These are phyloP conservation scores for Gossypium longicalyx DNA, from an alignment of 345 rosid genomes.

Conservation along the genomic window DNA sequence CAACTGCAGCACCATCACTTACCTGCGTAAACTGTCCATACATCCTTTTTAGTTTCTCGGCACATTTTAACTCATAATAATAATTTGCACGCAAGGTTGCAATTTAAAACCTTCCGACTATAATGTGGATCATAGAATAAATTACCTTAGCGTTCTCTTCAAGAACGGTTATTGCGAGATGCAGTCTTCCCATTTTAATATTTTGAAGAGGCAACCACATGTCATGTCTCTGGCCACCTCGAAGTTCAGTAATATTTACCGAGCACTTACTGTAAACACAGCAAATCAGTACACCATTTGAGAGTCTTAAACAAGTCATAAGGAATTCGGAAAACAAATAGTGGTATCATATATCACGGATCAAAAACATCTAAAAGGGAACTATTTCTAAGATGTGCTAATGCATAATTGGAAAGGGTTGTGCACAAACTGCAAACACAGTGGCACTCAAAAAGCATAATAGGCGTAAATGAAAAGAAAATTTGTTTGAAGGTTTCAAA, in stretches of 20 bases:
- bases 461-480: neutral
- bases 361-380: neutral
- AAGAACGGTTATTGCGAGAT: constrained; percentile 62
- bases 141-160: constrained; percentile 54
- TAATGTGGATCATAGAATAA: constrained; percentile 9
- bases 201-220: constrained; percentile 88
- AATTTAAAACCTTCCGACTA: neutral
- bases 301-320: neutral
- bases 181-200: constrained; percentile 77
- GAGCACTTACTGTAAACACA: constrained; percentile 50
- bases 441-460: neutral
- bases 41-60: constrained; percentile 7
- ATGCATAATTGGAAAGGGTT: neutral
- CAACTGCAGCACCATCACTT: constrained; percentile 16
- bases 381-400: neutral
- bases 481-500: neutral
- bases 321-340: neutral
- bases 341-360: neutral
- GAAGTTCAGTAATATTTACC: constrained; percentile 49
- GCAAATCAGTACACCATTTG: neutral
- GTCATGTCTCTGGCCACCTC: constrained; percentile 75
- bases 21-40: constrained; percentile 31
- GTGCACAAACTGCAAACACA: neutral
- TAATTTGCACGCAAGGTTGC: neutral
- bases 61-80: neutral